Percentiles rank a stretch among this genome's conserved stretches.
phyloP scores from a whole-genome alignment of 257 asterid species.

The Euphrasia confusa region DNA sequence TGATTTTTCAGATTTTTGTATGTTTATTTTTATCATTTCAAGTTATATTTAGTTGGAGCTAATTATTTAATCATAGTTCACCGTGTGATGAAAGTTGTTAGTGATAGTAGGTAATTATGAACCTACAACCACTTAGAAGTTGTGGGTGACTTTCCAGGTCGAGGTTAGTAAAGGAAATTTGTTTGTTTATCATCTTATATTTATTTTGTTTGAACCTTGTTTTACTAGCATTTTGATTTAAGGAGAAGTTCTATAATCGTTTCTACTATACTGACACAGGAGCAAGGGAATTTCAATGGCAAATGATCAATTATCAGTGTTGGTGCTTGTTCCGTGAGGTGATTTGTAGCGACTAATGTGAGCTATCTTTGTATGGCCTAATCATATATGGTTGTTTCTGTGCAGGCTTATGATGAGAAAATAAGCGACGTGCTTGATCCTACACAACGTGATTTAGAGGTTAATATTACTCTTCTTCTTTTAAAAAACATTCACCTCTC shows the following conservation, averaged over 20 bases:
- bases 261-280: conserved; percentile 37
- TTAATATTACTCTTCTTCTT: conserved; percentile 22
- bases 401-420: conserved; percentile 80
- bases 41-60: neutral
- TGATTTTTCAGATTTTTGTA: neutral
- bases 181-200: too few relatives aligned
- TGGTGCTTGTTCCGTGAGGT: conserved; percentile 99
- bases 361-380: conserved; percentile 3
- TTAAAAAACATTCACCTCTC: neutral
- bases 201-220: too few relatives aligned
- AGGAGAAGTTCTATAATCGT: conserved; percentile 8
- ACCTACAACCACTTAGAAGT: conserved; percentile 13
- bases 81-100: conserved; percentile 5
- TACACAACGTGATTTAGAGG: conserved; percentile 74
- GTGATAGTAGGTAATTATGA: conserved; percentile 10
- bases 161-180: conserved; percentile 43
- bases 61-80: too few relatives aligned
- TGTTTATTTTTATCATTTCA: neutral
- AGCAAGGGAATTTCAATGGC: conserved; percentile 60
- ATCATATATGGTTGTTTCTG: conserved; percentile 7
- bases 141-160: conserved; percentile 33
- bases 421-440: conserved; percentile 95
- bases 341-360: conserved; percentile 11
- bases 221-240: neutral
- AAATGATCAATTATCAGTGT: conserved; percentile 72